These are phyloP conservation scores for Biscogniauxia sp. DNA, from an alignment of 2,329 filamentous ascomycete genomes.

Conservation along the genomic window DNA sequence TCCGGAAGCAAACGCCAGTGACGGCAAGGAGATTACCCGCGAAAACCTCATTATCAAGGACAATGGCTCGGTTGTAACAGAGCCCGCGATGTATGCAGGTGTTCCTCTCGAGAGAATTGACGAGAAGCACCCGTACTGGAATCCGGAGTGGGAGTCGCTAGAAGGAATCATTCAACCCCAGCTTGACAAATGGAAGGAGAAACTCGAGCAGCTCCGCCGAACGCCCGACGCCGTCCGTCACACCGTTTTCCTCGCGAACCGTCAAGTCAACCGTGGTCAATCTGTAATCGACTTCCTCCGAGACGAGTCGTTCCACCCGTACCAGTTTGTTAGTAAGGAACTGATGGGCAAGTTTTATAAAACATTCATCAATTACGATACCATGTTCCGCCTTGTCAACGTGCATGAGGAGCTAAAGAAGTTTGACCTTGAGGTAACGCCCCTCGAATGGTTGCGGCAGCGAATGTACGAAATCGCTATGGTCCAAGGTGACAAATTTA, in stretches of 20 bases:
- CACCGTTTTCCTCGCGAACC: constrained; percentile 52
- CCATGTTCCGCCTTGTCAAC: constrained; percentile 53
- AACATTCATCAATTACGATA: constrained; percentile 52
- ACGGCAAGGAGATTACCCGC: constrained; percentile 42
- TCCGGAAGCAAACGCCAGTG: constrained; percentile 10
- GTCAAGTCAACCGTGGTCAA: constrained; percentile 55
- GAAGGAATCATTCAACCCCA: constrained; percentile 42
- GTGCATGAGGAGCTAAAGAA: constrained; percentile 53
- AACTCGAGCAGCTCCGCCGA: constrained; percentile 35
- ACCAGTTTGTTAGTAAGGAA: constrained; percentile 53
- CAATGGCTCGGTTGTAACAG: constrained; percentile 48
- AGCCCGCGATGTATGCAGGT: constrained; percentile 51
- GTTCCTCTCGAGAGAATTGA: constrained; percentile 53
- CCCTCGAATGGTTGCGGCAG: constrained; percentile 56
- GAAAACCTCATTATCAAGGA: constrained; percentile 45
- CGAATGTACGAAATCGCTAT: constrained; percentile 50
- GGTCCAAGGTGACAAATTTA: constrained; percentile 47
- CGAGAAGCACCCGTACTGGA: constrained; percentile 53
- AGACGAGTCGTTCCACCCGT: constrained; percentile 52
- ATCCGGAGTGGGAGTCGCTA: constrained; percentile 49
- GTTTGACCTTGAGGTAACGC: constrained; percentile 51
- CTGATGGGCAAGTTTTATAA: constrained; percentile 43
- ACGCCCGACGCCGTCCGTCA: constrained; percentile 29
- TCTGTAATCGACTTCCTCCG: constrained; percentile 52
- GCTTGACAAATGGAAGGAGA: constrained; percentile 48